These are phyloP conservation scores for Holtermannia corniformis DNA, from an alignment of 768 basidiomycete species.

Conservation along the genomic window DNA sequence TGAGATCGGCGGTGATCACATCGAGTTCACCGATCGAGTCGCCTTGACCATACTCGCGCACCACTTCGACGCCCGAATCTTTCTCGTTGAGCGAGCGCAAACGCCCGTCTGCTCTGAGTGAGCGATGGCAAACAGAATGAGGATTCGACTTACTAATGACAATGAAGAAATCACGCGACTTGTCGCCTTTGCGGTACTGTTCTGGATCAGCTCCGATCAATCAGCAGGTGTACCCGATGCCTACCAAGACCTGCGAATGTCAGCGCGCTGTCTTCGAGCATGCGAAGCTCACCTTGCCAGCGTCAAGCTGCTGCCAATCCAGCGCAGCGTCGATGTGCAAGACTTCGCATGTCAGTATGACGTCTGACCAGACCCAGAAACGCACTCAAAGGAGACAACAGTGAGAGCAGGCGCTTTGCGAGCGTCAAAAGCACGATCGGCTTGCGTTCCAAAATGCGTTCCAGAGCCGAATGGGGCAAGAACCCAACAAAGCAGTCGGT, in stretches of 20 bases:
- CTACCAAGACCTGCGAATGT: constrained; percentile 5
- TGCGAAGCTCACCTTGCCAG: constrained; percentile 57
- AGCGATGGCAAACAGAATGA: neutral
- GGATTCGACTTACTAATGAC: constrained; percentile 43
- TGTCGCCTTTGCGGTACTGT: constrained; percentile 80
- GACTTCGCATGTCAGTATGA: constrained; percentile 47
- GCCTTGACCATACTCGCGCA: constrained; percentile 92
- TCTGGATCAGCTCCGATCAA: neutral
- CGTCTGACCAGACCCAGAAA: neutral
- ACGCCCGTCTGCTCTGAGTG: constrained; percentile 55
- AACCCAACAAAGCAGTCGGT: constrained; percentile 98
- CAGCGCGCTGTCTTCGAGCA: neutral
- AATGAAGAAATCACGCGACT: constrained; percentile 93
- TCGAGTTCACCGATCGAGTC: constrained; percentile 96
- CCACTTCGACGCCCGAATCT: constrained; percentile 66
- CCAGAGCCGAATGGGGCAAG: constrained; percentile 75
- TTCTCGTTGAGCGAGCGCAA: constrained; percentile 78
- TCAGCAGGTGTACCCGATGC: neutral
- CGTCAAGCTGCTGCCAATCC: constrained; percentile 96
- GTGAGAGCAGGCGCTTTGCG: constrained; percentile 88
- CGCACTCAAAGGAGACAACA: constrained; percentile 81
- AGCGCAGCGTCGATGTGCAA: constrained; percentile 92
- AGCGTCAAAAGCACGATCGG: constrained; percentile 93
- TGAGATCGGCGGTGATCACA: constrained; percentile 81
- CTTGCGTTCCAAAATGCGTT: constrained; percentile 79